Evolutionary conservation across 2,329 filamentous ascomycete species (phyloP).

Genomic region (Cercospora zeae-maydis): DNA sequence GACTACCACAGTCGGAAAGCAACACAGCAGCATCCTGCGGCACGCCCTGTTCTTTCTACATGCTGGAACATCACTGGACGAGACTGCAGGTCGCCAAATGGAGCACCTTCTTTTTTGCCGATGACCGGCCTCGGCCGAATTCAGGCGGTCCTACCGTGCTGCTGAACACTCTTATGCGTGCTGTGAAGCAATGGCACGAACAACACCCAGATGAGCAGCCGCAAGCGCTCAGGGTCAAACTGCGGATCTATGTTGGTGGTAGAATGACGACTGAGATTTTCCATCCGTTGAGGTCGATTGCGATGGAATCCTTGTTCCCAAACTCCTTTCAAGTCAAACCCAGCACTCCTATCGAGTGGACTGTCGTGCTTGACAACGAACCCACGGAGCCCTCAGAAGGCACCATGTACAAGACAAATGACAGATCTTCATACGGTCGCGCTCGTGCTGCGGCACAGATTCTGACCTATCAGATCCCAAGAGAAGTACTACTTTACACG

Average conservation of each 20-base stretch:
- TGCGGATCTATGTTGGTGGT: constrained; percentile 55
- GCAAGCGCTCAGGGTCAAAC: constrained; percentile 42
- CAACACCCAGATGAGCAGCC: constrained; percentile 29
- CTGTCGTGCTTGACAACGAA: constrained; percentile 51
- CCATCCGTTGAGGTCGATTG: constrained; percentile 39
- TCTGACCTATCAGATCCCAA: constrained; percentile 38
- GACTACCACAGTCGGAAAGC: constrained; percentile 43
- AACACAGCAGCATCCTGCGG: constrained; percentile 32
- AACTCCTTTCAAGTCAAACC: constrained; percentile 46
- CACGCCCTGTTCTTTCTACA: constrained; percentile 38
- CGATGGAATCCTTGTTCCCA: constrained; percentile 58
- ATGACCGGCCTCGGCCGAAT: constrained; percentile 58
- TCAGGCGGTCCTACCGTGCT: constrained; percentile 43
- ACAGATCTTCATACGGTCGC: constrained; percentile 65
- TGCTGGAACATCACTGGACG: constrained; percentile 39
- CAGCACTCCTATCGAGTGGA: constrained; percentile 32
- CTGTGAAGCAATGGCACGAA: constrained; percentile 35
- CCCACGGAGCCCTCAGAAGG: constrained; percentile 57
- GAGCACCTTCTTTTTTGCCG: constrained; percentile 65
- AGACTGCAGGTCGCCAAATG: constrained; percentile 44
- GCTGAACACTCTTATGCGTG: constrained; percentile 34
- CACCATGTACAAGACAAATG: constrained; percentile 83
- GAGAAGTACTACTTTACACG: constrained; percentile 76
- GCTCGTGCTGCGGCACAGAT: constrained; percentile 63
- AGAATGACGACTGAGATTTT: constrained; percentile 40